Percentiles rank a stretch among this genome's conserved stretches.
phyloP scores from a whole-genome alignment of 345 rosid genomes.

The Boechera divaricarpa region DNA sequence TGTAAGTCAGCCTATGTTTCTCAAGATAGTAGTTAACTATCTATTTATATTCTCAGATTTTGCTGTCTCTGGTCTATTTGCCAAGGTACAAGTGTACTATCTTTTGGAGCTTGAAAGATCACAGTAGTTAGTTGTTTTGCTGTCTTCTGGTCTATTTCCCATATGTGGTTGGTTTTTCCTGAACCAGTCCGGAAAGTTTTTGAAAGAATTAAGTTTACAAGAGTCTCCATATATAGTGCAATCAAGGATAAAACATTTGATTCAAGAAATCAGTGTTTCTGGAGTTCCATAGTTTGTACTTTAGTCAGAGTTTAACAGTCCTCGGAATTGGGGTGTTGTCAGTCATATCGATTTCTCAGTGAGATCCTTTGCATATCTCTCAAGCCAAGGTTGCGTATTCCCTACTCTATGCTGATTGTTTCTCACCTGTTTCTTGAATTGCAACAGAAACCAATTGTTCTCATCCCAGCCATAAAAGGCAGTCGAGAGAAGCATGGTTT shows the following conservation, averaged over 20 bases:
- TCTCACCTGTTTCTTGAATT: constrained; percentile 24
- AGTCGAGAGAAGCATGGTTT: constrained; percentile 70
- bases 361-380: background rate
- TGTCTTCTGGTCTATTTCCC: background rate
- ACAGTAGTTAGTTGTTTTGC: background rate
- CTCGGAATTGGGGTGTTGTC: background rate
- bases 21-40: constrained; percentile 22
- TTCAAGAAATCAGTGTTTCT: background rate
- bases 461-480: constrained; percentile 84
- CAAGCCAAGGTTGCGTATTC: constrained; percentile 2
- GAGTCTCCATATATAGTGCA: background rate
- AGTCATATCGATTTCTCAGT: background rate
- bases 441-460: constrained; percentile 52
- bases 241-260: constrained; percentile 7
- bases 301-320: constrained; percentile 5
- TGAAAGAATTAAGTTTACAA: background rate
- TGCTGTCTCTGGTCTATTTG: background rate
- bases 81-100: background rate
- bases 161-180: background rate
- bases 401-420: background rate
- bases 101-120: background rate
- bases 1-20: constrained; percentile 46
- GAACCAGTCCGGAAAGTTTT: background rate
- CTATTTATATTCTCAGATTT: background rate
- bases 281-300: background rate